Conservation (phyloP, 2,329 filamentous ascomycete species). For the Phyllosticta citribraziliensis region DNA sequence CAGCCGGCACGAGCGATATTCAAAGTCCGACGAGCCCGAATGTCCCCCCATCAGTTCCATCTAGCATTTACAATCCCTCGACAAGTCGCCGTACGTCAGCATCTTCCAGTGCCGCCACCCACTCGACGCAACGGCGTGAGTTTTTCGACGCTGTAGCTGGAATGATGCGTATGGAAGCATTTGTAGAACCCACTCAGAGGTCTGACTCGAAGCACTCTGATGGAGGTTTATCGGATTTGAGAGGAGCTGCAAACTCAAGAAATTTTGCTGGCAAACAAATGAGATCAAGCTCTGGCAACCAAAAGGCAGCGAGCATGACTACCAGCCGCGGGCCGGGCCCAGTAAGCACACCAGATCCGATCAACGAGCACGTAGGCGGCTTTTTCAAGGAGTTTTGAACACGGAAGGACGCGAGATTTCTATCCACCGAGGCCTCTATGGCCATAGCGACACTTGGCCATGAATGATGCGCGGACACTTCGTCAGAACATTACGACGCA, state of each 20-base stretch:
- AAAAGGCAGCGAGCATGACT: neutral
- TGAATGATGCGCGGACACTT: too few relatives aligned
- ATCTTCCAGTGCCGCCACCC: slow-evolving; percentile 6
- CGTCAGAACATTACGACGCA: too few relatives aligned
- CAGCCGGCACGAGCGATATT: slow-evolving; percentile 3
- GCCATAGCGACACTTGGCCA: too few relatives aligned
- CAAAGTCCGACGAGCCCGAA: slow-evolving; percentile 2
- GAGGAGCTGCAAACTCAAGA: neutral
- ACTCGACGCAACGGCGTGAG: slow-evolving; percentile 26
- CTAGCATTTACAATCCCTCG: slow-evolving; percentile 23
- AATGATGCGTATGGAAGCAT: slow-evolving; percentile 94
- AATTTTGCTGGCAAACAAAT: neutral
- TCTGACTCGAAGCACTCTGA: neutral
- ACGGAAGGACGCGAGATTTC: neutral
- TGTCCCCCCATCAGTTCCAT: slow-evolving; percentile 54
- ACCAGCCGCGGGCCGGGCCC: neutral
- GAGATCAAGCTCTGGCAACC: neutral
- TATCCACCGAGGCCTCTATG: too few relatives aligned
- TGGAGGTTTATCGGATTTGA: neutral
- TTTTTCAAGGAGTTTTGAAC: neutral
- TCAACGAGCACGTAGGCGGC: neutral
- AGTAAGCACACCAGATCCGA: neutral
- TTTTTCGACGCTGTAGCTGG: slow-evolving; percentile 74
- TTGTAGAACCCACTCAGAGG: slow-evolving; percentile 49
- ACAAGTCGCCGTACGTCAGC: slow-evolving; percentile 36